Base-by-base conservation (phyloP, 2,329 filamentous ascomycete species). In the Alternaria panax region DNA sequence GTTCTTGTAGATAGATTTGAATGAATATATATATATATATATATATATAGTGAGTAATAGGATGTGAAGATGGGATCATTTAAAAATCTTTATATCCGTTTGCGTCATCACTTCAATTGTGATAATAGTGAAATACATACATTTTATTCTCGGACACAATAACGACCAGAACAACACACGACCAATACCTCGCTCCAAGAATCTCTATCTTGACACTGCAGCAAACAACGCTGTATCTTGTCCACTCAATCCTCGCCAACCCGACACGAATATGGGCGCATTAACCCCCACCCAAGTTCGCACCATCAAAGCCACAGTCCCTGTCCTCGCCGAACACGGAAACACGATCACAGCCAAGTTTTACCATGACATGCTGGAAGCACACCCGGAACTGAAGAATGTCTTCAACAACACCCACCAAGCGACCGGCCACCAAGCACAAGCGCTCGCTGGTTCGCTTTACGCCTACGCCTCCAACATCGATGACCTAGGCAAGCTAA, bases 381-480 rank as follows among this genome's bases (percentile, higher is more conserved):
- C 87, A 38, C 83, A 92, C 60, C 90, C 90, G 0, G 84, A 87
- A 43, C 84, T 93, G 30, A 86, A 88, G 68, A 85, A 88, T 75
- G 82, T 90, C 77, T 92, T 93, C 84, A 92, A 92, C 76, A 81
- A 85, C 51, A 84, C 88, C 7, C 88, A 90, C 67, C 91, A 93
- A 77, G 79, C 80, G 43, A 90, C 85, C 5, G 87, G 88, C 34
- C 86, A 87, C 56, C 91, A 93, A 74, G 84, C 89, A 4, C 81
- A 82, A n/a, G 90, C 91, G 2, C 85, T 93, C 7, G 90, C 90
- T 11, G 83, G 81, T 40, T 83, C 90, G 1, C 87, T 93, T 46
- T 87, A 90, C 65, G 87, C 86, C 64, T 93, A 92, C 71, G 90
- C 90, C 54, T 80, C 85, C 60, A 87, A 92, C 78, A 90, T 92